Conservation (phyloP, 805 yeast genomes). For the Barnettozyma pratensis region DNA sequence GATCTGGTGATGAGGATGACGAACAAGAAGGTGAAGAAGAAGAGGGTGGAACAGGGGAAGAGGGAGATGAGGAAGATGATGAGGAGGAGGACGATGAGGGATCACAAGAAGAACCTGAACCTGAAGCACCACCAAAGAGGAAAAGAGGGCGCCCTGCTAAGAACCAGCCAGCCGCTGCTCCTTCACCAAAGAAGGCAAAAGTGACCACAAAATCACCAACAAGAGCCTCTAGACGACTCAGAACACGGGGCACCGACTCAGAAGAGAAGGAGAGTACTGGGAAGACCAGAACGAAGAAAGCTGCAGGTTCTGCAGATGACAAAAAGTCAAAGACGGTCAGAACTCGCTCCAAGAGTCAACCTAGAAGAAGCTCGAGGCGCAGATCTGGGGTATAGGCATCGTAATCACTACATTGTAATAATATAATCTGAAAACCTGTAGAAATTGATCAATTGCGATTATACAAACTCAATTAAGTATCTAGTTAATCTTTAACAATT, state of each 20-base stretch:
- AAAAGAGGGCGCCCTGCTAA: conserved; percentile 5
- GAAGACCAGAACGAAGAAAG: neutral
- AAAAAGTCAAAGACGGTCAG: neutral
- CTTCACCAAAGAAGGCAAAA: conserved; percentile 2
- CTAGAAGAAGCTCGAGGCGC: conserved; percentile 14
- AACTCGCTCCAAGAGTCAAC: conserved; percentile 12
- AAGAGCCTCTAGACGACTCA: conserved; percentile 2
- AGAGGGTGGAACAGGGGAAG: conserved; percentile 12
- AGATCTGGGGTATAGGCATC: neutral
- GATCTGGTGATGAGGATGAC: conserved; percentile 4
- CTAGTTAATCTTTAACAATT: conserved; percentile 47
- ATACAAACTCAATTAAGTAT: neutral
- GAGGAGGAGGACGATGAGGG: conserved; percentile 7
- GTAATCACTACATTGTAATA: no score
- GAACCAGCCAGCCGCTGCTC: neutral
- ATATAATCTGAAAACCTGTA: no score
- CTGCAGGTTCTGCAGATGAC: conserved; percentile 1
- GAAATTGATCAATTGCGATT: neutral
- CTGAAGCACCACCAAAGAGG: conserved; percentile 3
- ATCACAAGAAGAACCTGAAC: conserved; percentile 4
- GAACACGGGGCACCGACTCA: conserved; percentile 9
- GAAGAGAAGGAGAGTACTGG: conserved; percentile 11
- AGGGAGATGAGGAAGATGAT: conserved; percentile 9
- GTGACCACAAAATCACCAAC: neutral
- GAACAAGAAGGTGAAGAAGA: conserved; percentile 12